Percentiles rank a stretch among this genome's conserved stretches.
Conservation (phyloP, 441 rosid species). For the Adansonia madagascariensis region DNA sequence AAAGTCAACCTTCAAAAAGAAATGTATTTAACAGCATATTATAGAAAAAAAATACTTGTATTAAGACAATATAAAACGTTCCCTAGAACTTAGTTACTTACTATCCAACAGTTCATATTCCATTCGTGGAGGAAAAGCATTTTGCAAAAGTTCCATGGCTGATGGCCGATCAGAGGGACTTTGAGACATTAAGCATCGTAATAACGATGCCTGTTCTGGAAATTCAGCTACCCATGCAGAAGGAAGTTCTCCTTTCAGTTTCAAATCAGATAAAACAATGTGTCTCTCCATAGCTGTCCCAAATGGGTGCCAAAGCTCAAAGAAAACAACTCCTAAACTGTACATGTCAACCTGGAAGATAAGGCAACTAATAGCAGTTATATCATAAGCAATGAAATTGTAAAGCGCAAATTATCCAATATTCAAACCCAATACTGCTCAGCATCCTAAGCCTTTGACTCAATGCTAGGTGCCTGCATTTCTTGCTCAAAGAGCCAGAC, state of each 20-base stretch:
- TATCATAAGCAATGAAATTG: slow-evolving; percentile 17
- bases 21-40: neutral
- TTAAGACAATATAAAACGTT: slow-evolving; percentile 11
- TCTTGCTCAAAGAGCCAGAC: slow-evolving; percentile 5
- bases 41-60: slow-evolving; percentile 12
- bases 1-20: slow-evolving; percentile 18
- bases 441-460: neutral
- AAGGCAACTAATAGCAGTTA: slow-evolving; percentile 25
- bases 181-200: slow-evolving; percentile 75
- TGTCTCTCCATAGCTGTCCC: slow-evolving; percentile 96
- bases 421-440: neutral
- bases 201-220: slow-evolving; percentile 88
- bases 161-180: slow-evolving; percentile 99
- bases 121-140: slow-evolving; percentile 91
- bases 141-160: slow-evolving; percentile 81
- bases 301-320: slow-evolving; percentile 96
- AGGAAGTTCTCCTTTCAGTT: slow-evolving; percentile 89
- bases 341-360: slow-evolving; percentile 92
- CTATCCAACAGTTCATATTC: slow-evolving; percentile 88
- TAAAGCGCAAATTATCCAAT: neutral
- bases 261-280: slow-evolving; percentile 71
- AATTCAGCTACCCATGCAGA: slow-evolving; percentile 75
- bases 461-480: slow-evolving; percentile 12
- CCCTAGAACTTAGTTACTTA: slow-evolving; percentile 43
- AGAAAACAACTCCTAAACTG: slow-evolving; percentile 93